A percentile compares a stretch with the other conserved stretches of the same genome.
Conservation (phyloP, 306 rosid genomes). For the Luffa aegyptiaca region DNA sequence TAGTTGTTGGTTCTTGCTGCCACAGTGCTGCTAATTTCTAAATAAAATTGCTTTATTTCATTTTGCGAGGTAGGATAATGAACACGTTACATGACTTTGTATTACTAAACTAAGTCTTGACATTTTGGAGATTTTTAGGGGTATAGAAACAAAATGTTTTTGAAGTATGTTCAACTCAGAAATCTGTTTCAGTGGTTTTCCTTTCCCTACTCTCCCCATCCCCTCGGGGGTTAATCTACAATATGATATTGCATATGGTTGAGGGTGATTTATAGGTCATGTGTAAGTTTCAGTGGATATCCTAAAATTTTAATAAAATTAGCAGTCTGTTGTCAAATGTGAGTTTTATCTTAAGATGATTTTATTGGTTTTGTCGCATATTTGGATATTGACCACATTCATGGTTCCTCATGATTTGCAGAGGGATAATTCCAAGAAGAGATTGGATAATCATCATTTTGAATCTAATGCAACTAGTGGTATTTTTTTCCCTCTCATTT, state of each 20-base stretch:
- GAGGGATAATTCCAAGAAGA: slow-evolving; percentile 79
- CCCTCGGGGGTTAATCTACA: background rate
- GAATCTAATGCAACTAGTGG: slow-evolving; percentile 83
- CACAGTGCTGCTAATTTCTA: background rate
- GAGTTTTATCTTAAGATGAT: background rate
- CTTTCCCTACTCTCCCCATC: background rate
- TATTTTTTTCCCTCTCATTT: slow-evolving; percentile 20
- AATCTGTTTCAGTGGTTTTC: background rate
- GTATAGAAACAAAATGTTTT: background rate
- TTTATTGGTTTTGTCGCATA: background rate
- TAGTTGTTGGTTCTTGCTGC: background rate
- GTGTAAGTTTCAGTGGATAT: background rate
- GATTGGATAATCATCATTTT: slow-evolving; percentile 63
- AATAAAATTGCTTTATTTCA: background rate
- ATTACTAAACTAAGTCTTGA: background rate
- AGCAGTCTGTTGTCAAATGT: background rate
- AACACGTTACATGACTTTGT: background rate
- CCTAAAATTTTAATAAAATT: background rate
- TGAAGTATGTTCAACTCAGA: background rate
- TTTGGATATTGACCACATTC: slow-evolving; percentile 1
- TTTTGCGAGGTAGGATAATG: background rate
- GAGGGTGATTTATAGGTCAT: background rate
- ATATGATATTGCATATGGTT: background rate
- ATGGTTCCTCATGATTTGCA: slow-evolving; percentile 25
- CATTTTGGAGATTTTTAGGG: background rate